phyloP scores from a whole-genome alignment of 2,329 filamentous ascomycete genomes.

The Colletotrichum tropicicola region DNA sequence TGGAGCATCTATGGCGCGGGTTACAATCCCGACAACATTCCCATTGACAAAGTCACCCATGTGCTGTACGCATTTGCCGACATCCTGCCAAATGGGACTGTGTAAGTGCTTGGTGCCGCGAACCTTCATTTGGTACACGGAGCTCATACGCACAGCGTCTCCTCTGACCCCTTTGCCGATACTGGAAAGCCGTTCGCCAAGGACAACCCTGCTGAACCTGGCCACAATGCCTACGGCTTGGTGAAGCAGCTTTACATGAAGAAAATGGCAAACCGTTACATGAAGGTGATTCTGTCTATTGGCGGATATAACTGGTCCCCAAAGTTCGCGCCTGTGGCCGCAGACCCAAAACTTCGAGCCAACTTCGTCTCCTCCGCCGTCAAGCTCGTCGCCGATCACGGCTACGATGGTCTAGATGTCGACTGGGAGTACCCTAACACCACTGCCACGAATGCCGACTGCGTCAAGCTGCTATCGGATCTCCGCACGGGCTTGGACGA shows the following conservation, averaged over 20 bases:
- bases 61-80: slow-evolving; percentile 23
- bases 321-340: slow-evolving; percentile 76
- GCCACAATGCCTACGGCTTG: slow-evolving; percentile 82
- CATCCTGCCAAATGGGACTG: slow-evolving; percentile 17
- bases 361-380: slow-evolving; percentile 77
- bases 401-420: slow-evolving; percentile 62
- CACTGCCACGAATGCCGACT: slow-evolving; percentile 47
- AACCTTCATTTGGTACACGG: not conserved
- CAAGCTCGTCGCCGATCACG: slow-evolving; percentile 75
- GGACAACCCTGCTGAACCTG: slow-evolving; percentile 33
- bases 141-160: slow-evolving; percentile 31
- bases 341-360: slow-evolving; percentile 66
- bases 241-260: slow-evolving; percentile 81
- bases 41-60: slow-evolving; percentile 6
- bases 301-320: slow-evolving; percentile 87
- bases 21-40: slow-evolving; percentile 9
- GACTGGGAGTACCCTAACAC: slow-evolving; percentile 49
- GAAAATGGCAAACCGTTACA: slow-evolving; percentile 79
- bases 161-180: slow-evolving; percentile 45
- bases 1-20: slow-evolving; percentile 24
- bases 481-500: slow-evolving; percentile 53
- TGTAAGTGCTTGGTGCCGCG: not conserved
- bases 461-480: slow-evolving; percentile 51
- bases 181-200: slow-evolving; percentile 14
- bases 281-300: slow-evolving; percentile 83